These are phyloP conservation scores for Ceratocystis destructans DNA, from an alignment of 2,329 filamentous ascomycete species.

Conservation along the genomic window DNA sequence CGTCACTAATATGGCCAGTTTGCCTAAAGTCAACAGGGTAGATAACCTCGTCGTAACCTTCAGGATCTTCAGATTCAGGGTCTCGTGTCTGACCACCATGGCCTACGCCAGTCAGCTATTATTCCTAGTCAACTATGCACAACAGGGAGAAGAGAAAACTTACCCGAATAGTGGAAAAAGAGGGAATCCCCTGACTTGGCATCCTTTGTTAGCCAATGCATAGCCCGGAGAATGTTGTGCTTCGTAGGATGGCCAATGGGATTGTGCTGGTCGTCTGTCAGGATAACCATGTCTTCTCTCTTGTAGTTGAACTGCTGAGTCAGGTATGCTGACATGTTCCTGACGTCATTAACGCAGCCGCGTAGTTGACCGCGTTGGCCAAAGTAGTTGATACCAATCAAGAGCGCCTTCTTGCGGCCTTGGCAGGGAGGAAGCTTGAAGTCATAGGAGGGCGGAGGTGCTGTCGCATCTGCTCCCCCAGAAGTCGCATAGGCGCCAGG, in stretches of 20 bases:
- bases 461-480: constrained; percentile 36
- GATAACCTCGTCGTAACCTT: constrained; percentile 72
- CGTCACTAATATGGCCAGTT: constrained; percentile 69
- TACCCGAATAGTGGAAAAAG: constrained; percentile 95
- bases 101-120: constrained; percentile 31
- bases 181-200: constrained; percentile 83
- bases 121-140: background rate
- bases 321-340: constrained; percentile 89
- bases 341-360: constrained; percentile 93
- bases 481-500: constrained; percentile 30
- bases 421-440: constrained; percentile 43
- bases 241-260: constrained; percentile 96
- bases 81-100: constrained; percentile 74
- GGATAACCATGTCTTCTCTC: constrained; percentile 88
- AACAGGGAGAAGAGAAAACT: constrained; percentile 23
- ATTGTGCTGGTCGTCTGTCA: constrained; percentile 94
- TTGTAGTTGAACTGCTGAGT: constrained; percentile 84
- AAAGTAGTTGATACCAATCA: constrained; percentile 97
- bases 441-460: constrained; percentile 29
- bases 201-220: constrained; percentile 97
- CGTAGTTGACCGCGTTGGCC: constrained; percentile 78
- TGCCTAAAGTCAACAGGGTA: constrained; percentile 71
- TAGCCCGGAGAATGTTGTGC: constrained; percentile 83
- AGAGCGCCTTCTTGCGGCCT: constrained; percentile 70
- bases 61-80: constrained; percentile 64